A percentile compares a stretch with the other conserved stretches of the same genome.
These are phyloP conservation scores for Infundibulicybe gibba DNA, from an alignment of 768 basidiomycete genomes.

Conservation along the genomic window DNA sequence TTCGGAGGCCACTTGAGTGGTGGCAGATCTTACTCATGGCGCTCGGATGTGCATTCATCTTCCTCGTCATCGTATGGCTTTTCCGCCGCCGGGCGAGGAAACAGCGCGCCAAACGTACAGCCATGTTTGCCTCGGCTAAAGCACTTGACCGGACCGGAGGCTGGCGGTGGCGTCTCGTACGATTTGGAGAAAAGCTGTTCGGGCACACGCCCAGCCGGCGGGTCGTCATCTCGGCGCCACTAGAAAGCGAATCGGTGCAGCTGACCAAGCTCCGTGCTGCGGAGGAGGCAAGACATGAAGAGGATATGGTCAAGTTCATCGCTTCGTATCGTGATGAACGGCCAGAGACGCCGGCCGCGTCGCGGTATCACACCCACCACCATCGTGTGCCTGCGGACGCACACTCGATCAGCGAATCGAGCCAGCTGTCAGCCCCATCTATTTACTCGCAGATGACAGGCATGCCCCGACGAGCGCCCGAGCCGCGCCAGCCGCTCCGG, in stretches of 20 bases:
- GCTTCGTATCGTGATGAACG: conserved; percentile 11
- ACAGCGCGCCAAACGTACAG: conserved; percentile 62
- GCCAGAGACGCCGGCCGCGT: conserved; percentile 5
- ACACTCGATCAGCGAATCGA: conserved; percentile 15
- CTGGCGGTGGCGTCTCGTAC: conserved; percentile 56
- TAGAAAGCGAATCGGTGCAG: conserved; percentile 11
- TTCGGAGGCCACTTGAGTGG: conserved; percentile 51
- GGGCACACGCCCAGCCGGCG: conserved; percentile 31
- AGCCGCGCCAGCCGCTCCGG: conserved; percentile 50
- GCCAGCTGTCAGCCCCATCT: conserved; percentile 39
- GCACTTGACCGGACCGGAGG: conserved; percentile 17
- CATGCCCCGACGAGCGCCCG: conserved; percentile 50
- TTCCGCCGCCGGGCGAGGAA: conserved; percentile 70
- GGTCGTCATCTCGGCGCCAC: conserved; percentile 1
- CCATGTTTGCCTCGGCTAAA: conserved; percentile 55
- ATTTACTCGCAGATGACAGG: conserved; percentile 62
- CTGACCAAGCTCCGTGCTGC: conserved; percentile 12
- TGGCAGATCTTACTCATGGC: conserved; percentile 86
- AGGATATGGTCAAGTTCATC: conserved; percentile 21
- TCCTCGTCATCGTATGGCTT: conserved; percentile 58
- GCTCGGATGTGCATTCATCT: conserved; percentile 78
- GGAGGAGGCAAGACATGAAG: conserved; percentile 18
- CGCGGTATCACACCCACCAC: conserved; percentile 17
- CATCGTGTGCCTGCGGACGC: conserved; percentile 10
- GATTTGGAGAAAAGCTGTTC: conserved; percentile 60